Conservation (phyloP, 2,329 filamentous ascomycete species). For the Diplocarpon rosae region DNA sequence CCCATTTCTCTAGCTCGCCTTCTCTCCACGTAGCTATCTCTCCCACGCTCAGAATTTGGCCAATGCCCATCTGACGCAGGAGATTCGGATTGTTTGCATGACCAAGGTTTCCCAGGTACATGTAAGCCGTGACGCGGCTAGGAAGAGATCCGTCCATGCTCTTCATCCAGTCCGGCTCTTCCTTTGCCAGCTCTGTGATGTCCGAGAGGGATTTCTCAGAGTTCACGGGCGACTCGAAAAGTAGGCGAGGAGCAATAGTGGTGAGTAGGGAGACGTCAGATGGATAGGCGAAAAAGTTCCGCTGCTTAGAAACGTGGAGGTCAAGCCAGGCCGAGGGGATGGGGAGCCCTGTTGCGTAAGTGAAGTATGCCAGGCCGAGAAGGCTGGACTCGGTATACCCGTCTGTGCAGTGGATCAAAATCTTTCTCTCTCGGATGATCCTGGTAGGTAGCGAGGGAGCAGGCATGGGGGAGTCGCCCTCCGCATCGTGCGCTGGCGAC, state of each 20-base stretch:
- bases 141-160: constrained; percentile 84
- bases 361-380: constrained; percentile 81
- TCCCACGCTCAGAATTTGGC: constrained; percentile 81
- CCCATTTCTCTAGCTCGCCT: constrained; percentile 61
- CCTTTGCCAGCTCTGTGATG: constrained; percentile 39
- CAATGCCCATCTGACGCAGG: constrained; percentile 68
- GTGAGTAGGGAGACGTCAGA: constrained; percentile 79
- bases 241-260: constrained; percentile 62
- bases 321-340: constrained; percentile 80
- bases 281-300: constrained; percentile 95
- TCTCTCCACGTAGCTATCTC: constrained; percentile 76
- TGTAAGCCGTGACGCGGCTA: constrained; percentile 79
- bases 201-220: constrained; percentile 40
- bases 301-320: constrained; percentile 66
- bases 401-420: constrained; percentile 88
- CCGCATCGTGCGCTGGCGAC: constrained; percentile 28
- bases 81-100: constrained; percentile 92
- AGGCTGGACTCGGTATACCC: constrained; percentile 93
- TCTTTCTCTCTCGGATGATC: constrained; percentile 38
- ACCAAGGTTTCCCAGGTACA: constrained; percentile 88
- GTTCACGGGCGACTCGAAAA: constrained; percentile 54
- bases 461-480: constrained; percentile 46
- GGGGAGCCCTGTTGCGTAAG: constrained; percentile 75
- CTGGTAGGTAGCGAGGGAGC: constrained; percentile 15
- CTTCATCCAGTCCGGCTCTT: constrained; percentile 69